A percentile compares a stretch with the other conserved stretches of the same genome.
Conservation (phyloP, 2,329 filamentous ascomycete species). For the Microsporum audouinii region DNA sequence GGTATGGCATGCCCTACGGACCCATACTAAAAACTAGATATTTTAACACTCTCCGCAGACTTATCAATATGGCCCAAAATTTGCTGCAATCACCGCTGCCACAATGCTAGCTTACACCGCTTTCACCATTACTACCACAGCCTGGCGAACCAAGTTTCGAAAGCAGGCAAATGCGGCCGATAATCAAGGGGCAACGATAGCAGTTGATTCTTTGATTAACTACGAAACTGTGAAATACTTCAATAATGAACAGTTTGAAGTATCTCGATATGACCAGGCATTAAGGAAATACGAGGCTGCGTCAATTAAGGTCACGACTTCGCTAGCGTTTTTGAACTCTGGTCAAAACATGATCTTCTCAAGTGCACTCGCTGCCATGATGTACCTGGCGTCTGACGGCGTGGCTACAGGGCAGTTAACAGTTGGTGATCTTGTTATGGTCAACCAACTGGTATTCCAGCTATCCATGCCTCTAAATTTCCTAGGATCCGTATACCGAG, state of each 20-base stretch:
- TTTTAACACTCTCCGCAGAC: constrained; percentile 41
- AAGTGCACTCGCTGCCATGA: constrained; percentile 85
- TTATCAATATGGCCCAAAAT: constrained; percentile 85
- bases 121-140: constrained; percentile 94
- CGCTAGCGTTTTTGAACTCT: constrained; percentile 80
- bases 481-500: constrained; percentile 91
- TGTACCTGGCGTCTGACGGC: constrained; percentile 89
- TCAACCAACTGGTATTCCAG: constrained; percentile 97
- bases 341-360: constrained; percentile 98
- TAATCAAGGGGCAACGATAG: constrained; percentile 87
- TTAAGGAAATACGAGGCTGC: constrained; percentile 79
- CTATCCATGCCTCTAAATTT: constrained; percentile 95
- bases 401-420: constrained; percentile 72
- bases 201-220: constrained; percentile 94
- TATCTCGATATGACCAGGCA: constrained; percentile 77
- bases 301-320: constrained; percentile 94
- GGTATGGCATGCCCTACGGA: constrained; percentile 27
- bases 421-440: constrained; percentile 94
- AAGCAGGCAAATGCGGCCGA: constrained; percentile 93
- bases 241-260: constrained; percentile 96
- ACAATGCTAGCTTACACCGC: constrained; percentile 92
- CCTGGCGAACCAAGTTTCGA: constrained; percentile 94
- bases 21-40: neutral
- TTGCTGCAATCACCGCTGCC: constrained; percentile 75
- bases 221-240: constrained; percentile 99